Base-by-base conservation (phyloP, 306 rosid species). In the Sicyos edulis region DNA sequence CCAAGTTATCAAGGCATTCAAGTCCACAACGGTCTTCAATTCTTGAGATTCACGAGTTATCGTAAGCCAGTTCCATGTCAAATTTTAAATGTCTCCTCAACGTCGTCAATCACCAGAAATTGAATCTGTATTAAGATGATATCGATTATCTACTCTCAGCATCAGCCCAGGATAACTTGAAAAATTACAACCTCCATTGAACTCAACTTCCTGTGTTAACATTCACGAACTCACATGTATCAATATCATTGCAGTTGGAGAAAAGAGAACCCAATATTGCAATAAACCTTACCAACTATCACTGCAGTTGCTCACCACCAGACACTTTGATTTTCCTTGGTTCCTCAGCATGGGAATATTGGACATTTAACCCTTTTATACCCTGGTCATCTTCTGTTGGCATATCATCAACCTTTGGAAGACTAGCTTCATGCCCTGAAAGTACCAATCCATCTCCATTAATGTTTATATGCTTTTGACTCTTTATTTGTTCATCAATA, bases 201-300 rank as follows among this genome's bases (percentile, higher is more conserved):
- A 37, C 44, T 37, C 44, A 17, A 15, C 45, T 22, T 68, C 44
- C 53, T 67, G 81, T 82, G 76, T 80, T 63, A 66, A 60, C 64
- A 78, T 76, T 72, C 57, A 78, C 54, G 51, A 66, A 63, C 49
- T 75, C 58, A 62, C 60, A 70, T 52, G 74, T 56, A 64, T 79
- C 74, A 84, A 67, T 81, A 80, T 44, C 44, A 37, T 47, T 77
- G 54, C 56, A 60, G 24, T 29, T 6, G 0, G 42, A 7, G n/a
- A 73, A 42, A 51, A 37, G 53, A 8, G 20, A 53, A 56, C 16
- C n/a, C 8, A 55, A 22, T 5, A 37, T 37, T 37, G 44, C 44
- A 37, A 1, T 37, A 1, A 64, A 54, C 60, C 71, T 82, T 88
- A 87, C 90, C 92, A 83, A 78, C 55, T 58, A 52, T 73, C 79